Percentiles rank a stretch among this genome's conserved stretches.
Conservation (phyloP, 345 rosid genomes). For the Citropsis articulata region DNA sequence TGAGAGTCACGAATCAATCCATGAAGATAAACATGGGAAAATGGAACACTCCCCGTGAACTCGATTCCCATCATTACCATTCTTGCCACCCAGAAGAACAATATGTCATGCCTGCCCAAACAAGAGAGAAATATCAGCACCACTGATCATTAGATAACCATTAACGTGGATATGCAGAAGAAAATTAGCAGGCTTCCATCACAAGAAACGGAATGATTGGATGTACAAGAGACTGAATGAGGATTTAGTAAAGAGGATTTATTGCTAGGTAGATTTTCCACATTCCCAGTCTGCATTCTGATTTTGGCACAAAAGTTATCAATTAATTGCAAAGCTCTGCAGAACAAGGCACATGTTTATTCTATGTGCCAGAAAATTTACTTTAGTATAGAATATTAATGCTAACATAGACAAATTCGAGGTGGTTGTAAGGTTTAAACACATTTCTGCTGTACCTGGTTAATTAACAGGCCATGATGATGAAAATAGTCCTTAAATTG, state of each 20-base stretch:
- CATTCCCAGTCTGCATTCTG: background rate
- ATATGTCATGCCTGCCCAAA: constrained; percentile 91
- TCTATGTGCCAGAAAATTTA: background rate
- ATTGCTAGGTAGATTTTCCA: background rate
- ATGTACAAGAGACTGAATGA: background rate
- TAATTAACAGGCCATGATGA: background rate
- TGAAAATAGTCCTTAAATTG: background rate
- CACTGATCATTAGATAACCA: constrained; percentile 7
- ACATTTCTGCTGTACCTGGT: background rate
- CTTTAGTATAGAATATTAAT: background rate
- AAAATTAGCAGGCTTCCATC: background rate
- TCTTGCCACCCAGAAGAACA: constrained; percentile 99
- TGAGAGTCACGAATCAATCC: constrained; percentile 93
- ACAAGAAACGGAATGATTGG: background rate
- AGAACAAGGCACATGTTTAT: background rate
- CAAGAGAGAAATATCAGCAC: constrained; percentile 17
- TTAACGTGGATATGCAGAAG: background rate
- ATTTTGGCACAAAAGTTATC: background rate
- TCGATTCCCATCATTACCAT: constrained; percentile 99
- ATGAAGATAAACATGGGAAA: constrained; percentile 85
- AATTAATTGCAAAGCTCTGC: background rate
- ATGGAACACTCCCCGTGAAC: constrained; percentile 92
- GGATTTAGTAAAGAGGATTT: background rate
- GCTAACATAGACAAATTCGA: background rate
- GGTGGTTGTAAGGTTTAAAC: background rate